A percentile compares a stretch with the other conserved stretches of the same genome.
Conservation (phyloP, 441 rosid genomes). For the Adansonia rubrostipa region DNA sequence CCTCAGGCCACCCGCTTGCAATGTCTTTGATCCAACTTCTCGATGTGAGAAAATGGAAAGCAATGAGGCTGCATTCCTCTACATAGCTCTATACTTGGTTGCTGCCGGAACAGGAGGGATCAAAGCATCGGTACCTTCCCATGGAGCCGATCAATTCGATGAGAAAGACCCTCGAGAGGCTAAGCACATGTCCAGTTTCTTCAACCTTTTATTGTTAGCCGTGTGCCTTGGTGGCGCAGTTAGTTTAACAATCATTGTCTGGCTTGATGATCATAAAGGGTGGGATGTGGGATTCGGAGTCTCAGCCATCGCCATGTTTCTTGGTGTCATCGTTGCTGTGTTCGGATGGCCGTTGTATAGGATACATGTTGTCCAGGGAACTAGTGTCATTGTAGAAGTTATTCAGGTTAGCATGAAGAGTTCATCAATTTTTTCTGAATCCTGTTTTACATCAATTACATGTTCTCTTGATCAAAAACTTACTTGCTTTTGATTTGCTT, state of each 20-base stretch:
- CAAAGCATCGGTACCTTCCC: conserved; percentile 57
- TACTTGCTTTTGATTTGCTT: neutral
- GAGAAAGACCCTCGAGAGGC: conserved; percentile 56
- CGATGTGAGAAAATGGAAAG: conserved; percentile 48
- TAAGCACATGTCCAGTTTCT: conserved; percentile 58
- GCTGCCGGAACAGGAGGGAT: conserved; percentile 55
- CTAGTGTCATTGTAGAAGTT: conserved; percentile 48
- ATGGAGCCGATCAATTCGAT: conserved; percentile 68
- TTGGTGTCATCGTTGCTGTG: conserved; percentile 38
- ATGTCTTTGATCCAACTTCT: conserved; percentile 37
- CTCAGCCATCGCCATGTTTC: conserved; percentile 39
- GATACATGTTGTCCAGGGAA: conserved; percentile 45
- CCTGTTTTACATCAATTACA: neutral
- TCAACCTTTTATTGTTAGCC: conserved; percentile 51
- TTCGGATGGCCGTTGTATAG: conserved; percentile 51
- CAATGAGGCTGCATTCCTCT: conserved; percentile 49
- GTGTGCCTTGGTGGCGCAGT: conserved; percentile 47
- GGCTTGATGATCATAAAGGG: conserved; percentile 63
- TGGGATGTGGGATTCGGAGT: conserved; percentile 64
- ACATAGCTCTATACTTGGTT: conserved; percentile 48
- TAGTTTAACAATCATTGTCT: conserved; percentile 54
- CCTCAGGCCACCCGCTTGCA: conserved; percentile 54
- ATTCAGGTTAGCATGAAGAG: conserved; percentile 44
- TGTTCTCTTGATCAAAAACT: neutral
- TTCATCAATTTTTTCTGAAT: neutral